Conservation (phyloP, 306 rosid genomes). For the Gastrolobium bilobum region DNA sequence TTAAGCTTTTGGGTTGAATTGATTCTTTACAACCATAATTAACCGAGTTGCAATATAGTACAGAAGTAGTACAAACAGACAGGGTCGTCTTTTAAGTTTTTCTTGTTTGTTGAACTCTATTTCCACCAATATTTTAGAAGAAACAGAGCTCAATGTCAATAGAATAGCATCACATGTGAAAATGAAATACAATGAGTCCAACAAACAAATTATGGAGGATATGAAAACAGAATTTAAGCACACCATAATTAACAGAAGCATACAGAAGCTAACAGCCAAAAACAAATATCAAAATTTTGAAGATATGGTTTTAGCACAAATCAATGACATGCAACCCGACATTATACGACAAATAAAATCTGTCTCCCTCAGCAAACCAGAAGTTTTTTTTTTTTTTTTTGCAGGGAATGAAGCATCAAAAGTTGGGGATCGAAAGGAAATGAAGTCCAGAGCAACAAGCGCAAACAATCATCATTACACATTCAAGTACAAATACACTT, state of each 20-base stretch:
- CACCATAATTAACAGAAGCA: neutral
- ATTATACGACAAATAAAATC: slow-evolving; percentile 16
- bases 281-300: slow-evolving; percentile 11
- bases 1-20: too few relatives aligned
- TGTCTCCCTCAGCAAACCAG: slow-evolving; percentile 7
- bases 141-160: slow-evolving; percentile 12
- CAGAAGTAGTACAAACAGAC: neutral
- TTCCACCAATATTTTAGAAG: slow-evolving; percentile 20
- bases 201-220: slow-evolving; percentile 1
- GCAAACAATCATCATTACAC: slow-evolving; percentile 8
- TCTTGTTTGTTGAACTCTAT: neutral
- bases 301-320: slow-evolving; percentile 18
- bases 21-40: too few relatives aligned
- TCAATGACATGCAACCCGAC: slow-evolving; percentile 19
- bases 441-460: slow-evolving; percentile 11
- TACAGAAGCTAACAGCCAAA: slow-evolving; percentile 9
- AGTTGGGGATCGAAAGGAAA: slow-evolving; percentile 9
- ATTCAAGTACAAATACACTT: slow-evolving; percentile 17
- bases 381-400: neutral
- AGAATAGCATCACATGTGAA: neutral
- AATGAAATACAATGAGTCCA: slow-evolving; percentile 9
- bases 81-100: neutral
- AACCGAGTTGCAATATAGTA: neutral
- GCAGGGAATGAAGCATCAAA: slow-evolving; percentile 13
- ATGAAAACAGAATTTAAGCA: slow-evolving; percentile 10